These are phyloP conservation scores for Dactylorhiza incarnata DNA, from an alignment of 106 monocot species.

Conservation along the genomic window DNA sequence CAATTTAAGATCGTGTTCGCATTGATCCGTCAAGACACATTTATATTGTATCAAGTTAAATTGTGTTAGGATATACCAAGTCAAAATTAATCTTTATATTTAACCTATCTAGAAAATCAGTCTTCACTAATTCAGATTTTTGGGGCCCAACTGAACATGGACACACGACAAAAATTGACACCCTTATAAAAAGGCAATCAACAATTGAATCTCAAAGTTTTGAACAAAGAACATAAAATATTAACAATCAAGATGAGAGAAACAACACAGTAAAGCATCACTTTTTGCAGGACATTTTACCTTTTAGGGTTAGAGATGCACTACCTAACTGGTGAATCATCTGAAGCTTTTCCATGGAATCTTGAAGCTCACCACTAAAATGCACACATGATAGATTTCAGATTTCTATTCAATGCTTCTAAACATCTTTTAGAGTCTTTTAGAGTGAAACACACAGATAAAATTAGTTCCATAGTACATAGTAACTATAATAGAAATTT, in stretches of 20 bases:
- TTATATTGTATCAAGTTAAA: neutral
- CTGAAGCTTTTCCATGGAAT: constrained; percentile 78
- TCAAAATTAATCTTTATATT: neutral
- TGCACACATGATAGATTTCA: neutral
- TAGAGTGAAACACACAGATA: neutral
- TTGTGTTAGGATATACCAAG: neutral
- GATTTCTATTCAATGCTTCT: neutral
- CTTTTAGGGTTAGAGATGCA: constrained; percentile 41
- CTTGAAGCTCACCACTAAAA: constrained; percentile 54
- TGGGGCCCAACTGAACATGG: neutral
- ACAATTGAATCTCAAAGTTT: neutral
- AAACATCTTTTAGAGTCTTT: neutral
- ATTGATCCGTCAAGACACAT: neutral
- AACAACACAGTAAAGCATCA: neutral
- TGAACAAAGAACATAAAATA: neutral
- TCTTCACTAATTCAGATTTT: neutral
- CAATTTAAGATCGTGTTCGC: neutral
- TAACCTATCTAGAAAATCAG: neutral
- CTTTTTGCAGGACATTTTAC: constrained; percentile 18
- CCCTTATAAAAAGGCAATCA: too few species aligned
- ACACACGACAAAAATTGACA: neutral
- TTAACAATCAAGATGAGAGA: neutral
- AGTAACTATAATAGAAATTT: neutral
- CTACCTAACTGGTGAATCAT: constrained; percentile 27
- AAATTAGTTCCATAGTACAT: neutral